These are phyloP conservation scores for Dipodascus albidus DNA, from an alignment of 805 yeast genomes.

Conservation along the genomic window DNA sequence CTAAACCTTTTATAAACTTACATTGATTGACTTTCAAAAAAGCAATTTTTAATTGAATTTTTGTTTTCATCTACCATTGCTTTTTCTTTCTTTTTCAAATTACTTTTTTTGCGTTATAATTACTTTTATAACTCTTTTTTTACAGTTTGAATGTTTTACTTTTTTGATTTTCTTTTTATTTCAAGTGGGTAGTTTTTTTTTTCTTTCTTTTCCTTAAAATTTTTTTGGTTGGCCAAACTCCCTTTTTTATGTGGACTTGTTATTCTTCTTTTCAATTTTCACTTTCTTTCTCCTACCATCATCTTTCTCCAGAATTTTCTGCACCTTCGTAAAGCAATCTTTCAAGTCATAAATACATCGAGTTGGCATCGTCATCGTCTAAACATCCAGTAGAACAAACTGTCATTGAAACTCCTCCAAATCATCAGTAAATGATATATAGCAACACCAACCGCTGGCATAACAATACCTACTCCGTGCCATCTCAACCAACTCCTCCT, in stretches of 20 bases:
- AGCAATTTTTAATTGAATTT: background rate
- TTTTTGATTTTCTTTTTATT: background rate
- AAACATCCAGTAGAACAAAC: too few species aligned
- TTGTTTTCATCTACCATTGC: background rate
- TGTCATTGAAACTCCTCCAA: background rate
- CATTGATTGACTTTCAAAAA: background rate
- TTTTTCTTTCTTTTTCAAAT: background rate
- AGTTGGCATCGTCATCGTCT: too few species aligned
- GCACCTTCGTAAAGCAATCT: background rate
- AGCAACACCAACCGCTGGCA: background rate
- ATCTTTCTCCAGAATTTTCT: background rate
- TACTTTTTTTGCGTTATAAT: background rate
- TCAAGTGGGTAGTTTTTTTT: background rate
- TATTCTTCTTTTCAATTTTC: background rate
- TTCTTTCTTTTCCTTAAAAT: background rate
- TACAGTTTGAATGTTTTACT: background rate
- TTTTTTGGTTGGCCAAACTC: background rate
- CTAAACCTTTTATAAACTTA: background rate
- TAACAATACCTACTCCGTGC: background rate
- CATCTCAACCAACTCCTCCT: conserved; percentile 2
- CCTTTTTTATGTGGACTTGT: background rate
- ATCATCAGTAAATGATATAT: background rate
- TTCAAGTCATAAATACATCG: too few species aligned
- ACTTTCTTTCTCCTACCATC: background rate
- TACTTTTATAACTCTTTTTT: background rate